Base-by-base conservation (phyloP, 2,329 filamentous ascomycete genomes). In the Fusarium tanahbumbuense region DNA sequence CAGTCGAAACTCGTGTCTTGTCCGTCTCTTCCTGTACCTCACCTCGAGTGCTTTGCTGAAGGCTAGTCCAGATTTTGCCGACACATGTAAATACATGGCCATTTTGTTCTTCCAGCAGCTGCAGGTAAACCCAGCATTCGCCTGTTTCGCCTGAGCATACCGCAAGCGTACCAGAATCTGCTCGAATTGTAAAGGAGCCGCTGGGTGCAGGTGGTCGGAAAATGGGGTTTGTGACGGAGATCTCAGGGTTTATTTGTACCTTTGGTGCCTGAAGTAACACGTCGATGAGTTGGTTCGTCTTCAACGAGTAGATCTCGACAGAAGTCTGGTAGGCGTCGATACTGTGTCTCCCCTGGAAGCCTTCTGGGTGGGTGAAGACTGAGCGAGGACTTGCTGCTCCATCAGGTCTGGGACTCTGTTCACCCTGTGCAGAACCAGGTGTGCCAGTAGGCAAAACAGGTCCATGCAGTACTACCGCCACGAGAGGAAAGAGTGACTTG, bases 41-140 rank as follows among this genome's bases (percentile, higher is more conserved):
- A 25, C 82, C 82, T 62, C 84, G 84, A 20, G 83, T 79, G 30
- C 83, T 82, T 70, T 89, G 87, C 76, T 96, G 93, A 28, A 97
- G 83, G 46, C 90, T 91, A 1, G 96, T 98, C 96, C 96, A 99
- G 20, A 97, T 83, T 81, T 99, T 99, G 22, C 91, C 94, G 58
- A 96, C 84, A 74, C 94, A 98, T 40, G 80, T 83, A 77, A 86
- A 91, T 46, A 82, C 70, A 23, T 81, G 81, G 2, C 79, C 76
- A 23, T 86, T 85, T 48, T 81, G 80, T 2, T 79, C 75, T 57
- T 80, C 76, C 12, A 80, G 72, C 11, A 83, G 77, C 67, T 89
- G 87, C 11, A 85, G 82, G 73, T 87, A 98, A 10, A 97, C 83
- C 85, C 92, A 97, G 47, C 95, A 90, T 81, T 98, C 95, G 15